These are phyloP conservation scores for Solidago caesia DNA, from an alignment of 129 eudicot species.

Conservation along the genomic window DNA sequence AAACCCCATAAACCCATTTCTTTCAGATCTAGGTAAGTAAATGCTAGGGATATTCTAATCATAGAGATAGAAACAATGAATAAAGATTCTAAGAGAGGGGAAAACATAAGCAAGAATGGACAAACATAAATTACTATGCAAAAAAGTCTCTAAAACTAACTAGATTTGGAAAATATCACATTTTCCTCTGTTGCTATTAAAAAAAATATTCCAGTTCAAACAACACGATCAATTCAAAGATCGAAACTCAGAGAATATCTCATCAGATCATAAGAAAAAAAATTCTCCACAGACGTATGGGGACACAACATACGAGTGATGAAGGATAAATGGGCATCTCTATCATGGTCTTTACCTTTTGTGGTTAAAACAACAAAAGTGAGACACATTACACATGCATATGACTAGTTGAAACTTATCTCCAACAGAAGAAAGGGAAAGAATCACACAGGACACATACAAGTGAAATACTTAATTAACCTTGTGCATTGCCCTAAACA, in stretches of 20 bases:
- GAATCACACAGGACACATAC: conserved; percentile 12
- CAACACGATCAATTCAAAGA: conserved; percentile 36
- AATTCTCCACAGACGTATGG: conserved; percentile 33
- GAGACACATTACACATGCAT: conserved; percentile 26
- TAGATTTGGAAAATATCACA: conserved; percentile 14
- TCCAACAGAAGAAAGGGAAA: conserved; percentile 6
- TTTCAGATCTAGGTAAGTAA: conserved; percentile 6
- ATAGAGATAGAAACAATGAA: background rate
- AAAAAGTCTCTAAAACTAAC: conserved; percentile 16
- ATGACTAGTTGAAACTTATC: conserved; percentile 21
- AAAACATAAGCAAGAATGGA: background rate
- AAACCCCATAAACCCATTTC: background rate
- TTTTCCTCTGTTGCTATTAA: background rate
- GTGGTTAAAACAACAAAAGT: conserved; percentile 22
- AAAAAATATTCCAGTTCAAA: conserved; percentile 24
- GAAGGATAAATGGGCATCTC: conserved; percentile 30
- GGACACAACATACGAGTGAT: conserved; percentile 31
- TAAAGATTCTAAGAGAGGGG: conserved; percentile 17
- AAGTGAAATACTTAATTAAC: conserved; percentile 7
- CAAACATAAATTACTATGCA: conserved; percentile 20
- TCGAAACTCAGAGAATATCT: conserved; percentile 38
- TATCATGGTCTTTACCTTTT: conserved; percentile 22
- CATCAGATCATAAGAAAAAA: conserved; percentile 26
- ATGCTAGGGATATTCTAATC: conserved; percentile 10
- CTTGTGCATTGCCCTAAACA: conserved; percentile 18